Base-by-base conservation (phyloP, 768 basidiomycete species). In the Suillus weaverae region DNA sequence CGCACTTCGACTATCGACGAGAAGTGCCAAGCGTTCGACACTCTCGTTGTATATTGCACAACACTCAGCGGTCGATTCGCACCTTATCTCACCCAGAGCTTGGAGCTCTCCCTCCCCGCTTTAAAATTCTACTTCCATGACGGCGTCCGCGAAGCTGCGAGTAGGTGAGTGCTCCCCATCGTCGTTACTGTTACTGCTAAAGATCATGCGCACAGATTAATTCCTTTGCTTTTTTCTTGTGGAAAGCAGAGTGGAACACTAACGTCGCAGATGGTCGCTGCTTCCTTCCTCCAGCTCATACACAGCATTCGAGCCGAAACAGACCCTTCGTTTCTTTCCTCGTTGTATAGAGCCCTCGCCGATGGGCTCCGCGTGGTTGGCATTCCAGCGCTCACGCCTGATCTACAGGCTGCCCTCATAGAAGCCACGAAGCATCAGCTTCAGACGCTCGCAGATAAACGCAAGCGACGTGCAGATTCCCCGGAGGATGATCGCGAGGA, bases 1-100 rank as follows among this genome's bases (percentile, higher is more conserved):
- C 84, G 89, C 62, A 94, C 92, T 3, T 87, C 90, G 0, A 85
- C 86, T 1, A 87, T 95, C 69, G 92, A 94, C 71, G 92, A 95
- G 69, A 94, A 94, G 71, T 92, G 91, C 64, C 90, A 92, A 71
- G 92, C 93, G 3, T 92, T 94, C 68, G 91, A 93, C 71, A 93
- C 91, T n/a, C 81, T 94, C 8, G 86, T 93, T 16, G 89, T 93
- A 26, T 90, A 93, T 71, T 88, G 86, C 67, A 89, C 87, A 48
- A 87, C 89, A 5, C 81, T 94, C 0, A 85, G 85, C 0, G 77
- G 83, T 0, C 80, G 82, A 3, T 93, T 92, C 69, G 87, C 86
- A 1, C 91, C 91, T 0, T 94, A 91, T 70, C 78, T 94, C 2
- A 73, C 85, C 32, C 90, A 90, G 70, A 84, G 83, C 11, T 80